Conservation (phyloP, 2,329 filamentous ascomycete genomes). For the Ophiocordyceps sinensis region DNA sequence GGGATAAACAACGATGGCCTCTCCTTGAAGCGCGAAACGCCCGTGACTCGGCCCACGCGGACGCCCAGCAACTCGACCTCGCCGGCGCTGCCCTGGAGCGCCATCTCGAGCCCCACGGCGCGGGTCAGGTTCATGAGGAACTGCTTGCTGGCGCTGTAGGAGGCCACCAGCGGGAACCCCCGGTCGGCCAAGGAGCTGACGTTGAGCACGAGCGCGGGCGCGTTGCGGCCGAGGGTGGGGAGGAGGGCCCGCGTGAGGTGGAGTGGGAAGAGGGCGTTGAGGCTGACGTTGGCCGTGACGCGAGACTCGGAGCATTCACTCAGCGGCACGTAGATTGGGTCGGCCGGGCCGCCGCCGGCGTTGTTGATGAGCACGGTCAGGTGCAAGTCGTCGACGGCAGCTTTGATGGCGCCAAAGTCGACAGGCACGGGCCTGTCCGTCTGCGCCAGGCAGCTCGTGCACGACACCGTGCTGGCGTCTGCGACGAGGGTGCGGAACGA, state of each 20-base stretch:
- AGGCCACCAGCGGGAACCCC: slow-evolving; percentile 29
- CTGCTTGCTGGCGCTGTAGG: slow-evolving; percentile 31
- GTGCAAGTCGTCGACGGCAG: slow-evolving; percentile 15
- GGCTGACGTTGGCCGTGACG: slow-evolving; percentile 24
- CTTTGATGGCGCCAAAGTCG: slow-evolving; percentile 9
- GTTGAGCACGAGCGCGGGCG: slow-evolving; percentile 33
- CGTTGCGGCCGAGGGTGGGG: slow-evolving; percentile 23
- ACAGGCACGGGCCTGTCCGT: neutral
- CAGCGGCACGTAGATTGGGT: slow-evolving; percentile 20
- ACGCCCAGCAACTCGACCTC: slow-evolving; percentile 4
- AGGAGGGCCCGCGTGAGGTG: slow-evolving; percentile 29
- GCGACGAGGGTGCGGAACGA: neutral
- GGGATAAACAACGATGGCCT: slow-evolving; percentile 7
- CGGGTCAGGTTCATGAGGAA: slow-evolving; percentile 18
- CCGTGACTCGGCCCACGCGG: slow-evolving; percentile 4
- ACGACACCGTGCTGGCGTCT: neutral
- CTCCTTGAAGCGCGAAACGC: slow-evolving; percentile 5
- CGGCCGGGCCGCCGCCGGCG: slow-evolving; percentile 22
- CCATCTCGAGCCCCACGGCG: neutral
- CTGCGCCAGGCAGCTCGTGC: neutral
- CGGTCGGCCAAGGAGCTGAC: slow-evolving; percentile 30
- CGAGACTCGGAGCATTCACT: slow-evolving; percentile 18
- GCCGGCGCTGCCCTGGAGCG: neutral
- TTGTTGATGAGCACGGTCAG: slow-evolving; percentile 44
- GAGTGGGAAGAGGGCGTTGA: slow-evolving; percentile 34